Evolutionary conservation across 2,329 filamentous ascomycete genomes (phyloP).

Genomic region (Fusarium scirpi): DNA sequence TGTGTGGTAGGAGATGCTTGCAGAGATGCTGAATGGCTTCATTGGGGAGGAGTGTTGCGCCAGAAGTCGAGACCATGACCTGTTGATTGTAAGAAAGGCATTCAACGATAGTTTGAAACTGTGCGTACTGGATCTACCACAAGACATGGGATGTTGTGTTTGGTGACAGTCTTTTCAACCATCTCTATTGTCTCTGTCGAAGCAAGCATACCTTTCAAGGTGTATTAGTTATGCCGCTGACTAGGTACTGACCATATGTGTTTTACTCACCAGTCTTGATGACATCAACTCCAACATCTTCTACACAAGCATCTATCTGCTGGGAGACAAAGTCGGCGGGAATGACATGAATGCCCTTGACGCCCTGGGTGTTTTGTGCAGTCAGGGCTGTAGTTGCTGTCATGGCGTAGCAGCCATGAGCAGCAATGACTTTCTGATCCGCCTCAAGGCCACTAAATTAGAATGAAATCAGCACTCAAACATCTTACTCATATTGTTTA

Average conservation of each 20-base stretch:
- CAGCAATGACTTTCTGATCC: constrained; percentile 93
- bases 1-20: constrained; percentile 70
- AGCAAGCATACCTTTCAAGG: constrained; percentile 54
- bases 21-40: constrained; percentile 73
- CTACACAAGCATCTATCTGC: constrained; percentile 86
- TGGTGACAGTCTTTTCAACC: constrained; percentile 49
- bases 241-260: no score
- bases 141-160: constrained; percentile 49
- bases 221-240: neutral
- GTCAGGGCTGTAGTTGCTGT: constrained; percentile 95
- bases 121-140: constrained; percentile 56
- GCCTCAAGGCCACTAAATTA: constrained; percentile 84
- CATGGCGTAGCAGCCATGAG: constrained; percentile 95
- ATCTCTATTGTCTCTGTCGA: constrained; percentile 54
- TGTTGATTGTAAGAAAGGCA: constrained; percentile 51
- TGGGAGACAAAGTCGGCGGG: constrained; percentile 83
- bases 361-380: constrained; percentile 92
- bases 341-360: constrained; percentile 82
- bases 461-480: neutral
- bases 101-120: neutral
- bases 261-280: constrained; percentile 85
- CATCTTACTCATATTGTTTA: no score
- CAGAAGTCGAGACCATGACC: constrained; percentile 95
- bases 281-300: constrained; percentile 88
- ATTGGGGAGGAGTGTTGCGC: constrained; percentile 74